These are phyloP conservation scores for Yamadazyma atlantica DNA, from an alignment of 1,139 yeast species.

Conservation along the genomic window DNA sequence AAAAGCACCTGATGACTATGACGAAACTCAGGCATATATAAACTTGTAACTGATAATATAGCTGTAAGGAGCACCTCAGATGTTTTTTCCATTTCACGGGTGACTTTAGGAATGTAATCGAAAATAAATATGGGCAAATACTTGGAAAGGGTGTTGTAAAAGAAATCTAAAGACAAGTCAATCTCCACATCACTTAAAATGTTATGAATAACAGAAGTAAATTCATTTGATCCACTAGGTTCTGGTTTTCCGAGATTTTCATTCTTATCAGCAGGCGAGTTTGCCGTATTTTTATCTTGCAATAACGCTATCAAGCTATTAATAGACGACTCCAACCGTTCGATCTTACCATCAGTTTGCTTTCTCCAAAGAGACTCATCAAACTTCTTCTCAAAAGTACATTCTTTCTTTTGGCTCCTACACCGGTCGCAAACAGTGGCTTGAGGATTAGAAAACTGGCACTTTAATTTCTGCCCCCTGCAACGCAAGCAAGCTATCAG, in stretches of 20 bases:
- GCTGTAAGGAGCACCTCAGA: conserved; percentile 5
- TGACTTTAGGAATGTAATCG: conserved; percentile 9
- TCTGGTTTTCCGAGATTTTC: not conserved
- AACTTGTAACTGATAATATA: conserved; percentile 6
- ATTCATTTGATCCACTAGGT: not conserved
- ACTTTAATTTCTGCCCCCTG: conserved; percentile 7
- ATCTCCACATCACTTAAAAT: conserved; percentile 3
- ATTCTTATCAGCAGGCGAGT: not conserved
- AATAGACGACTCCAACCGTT: conserved; percentile 1
- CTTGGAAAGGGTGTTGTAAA: conserved; percentile 7
- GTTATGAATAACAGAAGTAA: not conserved
- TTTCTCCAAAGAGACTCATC: conserved; percentile 3
- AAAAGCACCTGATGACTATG: conserved; percentile 2
- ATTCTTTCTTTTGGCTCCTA: not conserved
- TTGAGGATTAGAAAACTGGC: conserved; percentile 1
- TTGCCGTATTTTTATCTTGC: not conserved
- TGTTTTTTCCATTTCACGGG: conserved; percentile 1
- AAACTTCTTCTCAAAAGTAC: conserved; percentile 2
- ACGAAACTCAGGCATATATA: conserved; percentile 6
- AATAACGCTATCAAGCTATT: not conserved
- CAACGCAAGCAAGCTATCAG: conserved; percentile 8
- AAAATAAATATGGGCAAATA: conserved; percentile 10
- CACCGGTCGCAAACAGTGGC: conserved; percentile 2
- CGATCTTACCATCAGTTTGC: conserved; percentile 2
- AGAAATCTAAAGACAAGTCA: conserved; percentile 3